Base-by-base conservation (phyloP, 768 basidiomycete species). In the Suillus spraguei region DNA sequence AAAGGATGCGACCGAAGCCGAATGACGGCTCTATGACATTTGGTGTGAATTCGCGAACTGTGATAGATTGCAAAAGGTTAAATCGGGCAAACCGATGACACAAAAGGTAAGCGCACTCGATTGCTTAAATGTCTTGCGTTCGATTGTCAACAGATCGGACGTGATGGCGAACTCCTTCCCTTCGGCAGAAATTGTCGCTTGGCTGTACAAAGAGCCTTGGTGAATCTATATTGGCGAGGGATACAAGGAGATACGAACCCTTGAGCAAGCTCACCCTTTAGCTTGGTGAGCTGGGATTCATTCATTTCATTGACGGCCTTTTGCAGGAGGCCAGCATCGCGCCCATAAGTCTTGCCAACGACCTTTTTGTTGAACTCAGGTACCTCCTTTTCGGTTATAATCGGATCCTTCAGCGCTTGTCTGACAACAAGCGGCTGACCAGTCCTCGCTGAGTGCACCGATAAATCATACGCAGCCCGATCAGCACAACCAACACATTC, bases 401-500 rank as follows among this genome's bases (percentile, higher is more conserved):
- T 84, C 6, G 95, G 94, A 71, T 94, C 90, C 74, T 91, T 89
- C 65, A 99, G 79, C 44, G 88, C 88, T 78, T 96, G 85, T 46
- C 94, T 83, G 38, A 98, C 97, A 49, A 95, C 86, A 28, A 99
- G 82, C 53, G 92, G 83, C 65, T 89, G 87, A 3, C 94, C 92
- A 35, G 97, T 99, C 80, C 81, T 88, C 36, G 85, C 83, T 64
- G 89, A 83, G 73, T 99, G 97, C 63, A 98, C 96, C 39, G 86
- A 88, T 69, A 99, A 77, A 78, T 99, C 97, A 77, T 98, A 99
- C 58, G 97, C 97, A 1, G 95, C 94, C 54, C 97, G 91, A 77
- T 99, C 97, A 41, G 97, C 97, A 78, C 97, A 99, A 10, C 97
- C 97, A 61, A 99, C 96, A 75, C 97, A 99, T 79, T 99, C 97